A percentile compares a stretch with the other conserved stretches of the same genome.
Conservation (phyloP, 495 filamentous ascomycete species). For the Neurospora sp. region DNA sequence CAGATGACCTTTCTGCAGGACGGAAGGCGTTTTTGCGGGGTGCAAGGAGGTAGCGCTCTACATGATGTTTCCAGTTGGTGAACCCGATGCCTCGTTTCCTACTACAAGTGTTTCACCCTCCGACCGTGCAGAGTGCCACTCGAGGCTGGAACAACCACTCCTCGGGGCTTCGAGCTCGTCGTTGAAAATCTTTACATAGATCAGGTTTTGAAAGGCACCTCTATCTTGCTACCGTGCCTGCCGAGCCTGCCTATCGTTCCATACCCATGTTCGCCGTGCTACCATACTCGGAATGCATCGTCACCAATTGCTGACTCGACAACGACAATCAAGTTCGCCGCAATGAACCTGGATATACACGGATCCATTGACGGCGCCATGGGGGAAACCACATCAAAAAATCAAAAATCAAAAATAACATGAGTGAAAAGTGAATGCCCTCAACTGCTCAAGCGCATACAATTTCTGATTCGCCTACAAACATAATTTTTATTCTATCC, state of each 20-base stretch:
- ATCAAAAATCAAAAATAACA: background rate
- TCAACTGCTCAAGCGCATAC: background rate
- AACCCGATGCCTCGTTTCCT: background rate
- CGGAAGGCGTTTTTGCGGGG: background rate
- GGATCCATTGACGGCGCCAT: background rate
- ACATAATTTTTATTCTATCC: background rate
- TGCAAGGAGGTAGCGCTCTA: background rate
- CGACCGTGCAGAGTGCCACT: background rate
- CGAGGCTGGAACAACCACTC: background rate
- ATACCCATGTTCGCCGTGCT: background rate
- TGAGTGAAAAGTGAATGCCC: background rate
- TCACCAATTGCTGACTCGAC: background rate
- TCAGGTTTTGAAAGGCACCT: background rate
- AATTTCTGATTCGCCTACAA: background rate
- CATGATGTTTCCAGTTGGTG: background rate
- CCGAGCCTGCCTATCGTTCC: background rate
- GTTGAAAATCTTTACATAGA: background rate
- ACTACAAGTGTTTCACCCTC: background rate
- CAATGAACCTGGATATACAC: background rate
- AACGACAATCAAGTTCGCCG: background rate
- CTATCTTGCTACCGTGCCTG: background rate
- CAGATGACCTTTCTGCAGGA: background rate
- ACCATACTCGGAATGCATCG: background rate
- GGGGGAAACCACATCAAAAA: background rate
- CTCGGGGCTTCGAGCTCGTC: background rate